Evolutionary conservation across 129 eudicot genomes (phyloP).

Genomic region (Flaveria linearis): DNA sequence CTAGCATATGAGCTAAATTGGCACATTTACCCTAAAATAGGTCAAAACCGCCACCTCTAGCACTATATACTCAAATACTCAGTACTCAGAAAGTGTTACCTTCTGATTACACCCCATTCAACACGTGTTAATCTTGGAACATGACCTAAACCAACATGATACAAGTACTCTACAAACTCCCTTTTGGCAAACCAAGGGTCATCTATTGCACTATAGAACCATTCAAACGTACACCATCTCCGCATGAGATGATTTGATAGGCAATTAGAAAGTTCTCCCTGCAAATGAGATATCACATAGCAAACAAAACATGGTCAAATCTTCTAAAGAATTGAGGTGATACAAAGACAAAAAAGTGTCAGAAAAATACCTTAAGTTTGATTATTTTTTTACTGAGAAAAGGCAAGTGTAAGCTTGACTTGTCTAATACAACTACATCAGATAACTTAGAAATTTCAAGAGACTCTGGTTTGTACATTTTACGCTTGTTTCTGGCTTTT

Average conservation of each 20-base stretch:
- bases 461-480: constrained; percentile 52
- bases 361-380: constrained; percentile 49
- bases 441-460: constrained; percentile 41
- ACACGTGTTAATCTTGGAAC: constrained; percentile 96
- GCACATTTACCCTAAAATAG: background rate
- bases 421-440: constrained; percentile 41
- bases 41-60: background rate
- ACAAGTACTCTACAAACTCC: constrained; percentile 92
- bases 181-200: constrained; percentile 95
- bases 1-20: background rate
- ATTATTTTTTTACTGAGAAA: constrained; percentile 40
- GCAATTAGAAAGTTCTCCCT: constrained; percentile 63
- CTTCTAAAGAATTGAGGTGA: background rate
- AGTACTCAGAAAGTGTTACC: constrained; percentile 42
- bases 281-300: constrained; percentile 30
- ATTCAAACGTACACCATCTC: constrained; percentile 90
- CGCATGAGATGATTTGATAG: constrained; percentile 57
- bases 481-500: constrained; percentile 73
- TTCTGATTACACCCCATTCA: constrained; percentile 98
- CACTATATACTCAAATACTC: background rate
- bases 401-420: constrained; percentile 34
- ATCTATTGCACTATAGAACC: constrained; percentile 94
- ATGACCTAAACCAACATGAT: constrained; percentile 98
- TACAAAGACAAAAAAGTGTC: background rate
- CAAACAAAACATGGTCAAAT: constrained; percentile 18